A percentile compares a stretch with the other conserved stretches of the same genome.
Evolutionary conservation across 768 basidiomycete genomes (phyloP).

Genomic region (Leccinum truebloodii): DNA sequence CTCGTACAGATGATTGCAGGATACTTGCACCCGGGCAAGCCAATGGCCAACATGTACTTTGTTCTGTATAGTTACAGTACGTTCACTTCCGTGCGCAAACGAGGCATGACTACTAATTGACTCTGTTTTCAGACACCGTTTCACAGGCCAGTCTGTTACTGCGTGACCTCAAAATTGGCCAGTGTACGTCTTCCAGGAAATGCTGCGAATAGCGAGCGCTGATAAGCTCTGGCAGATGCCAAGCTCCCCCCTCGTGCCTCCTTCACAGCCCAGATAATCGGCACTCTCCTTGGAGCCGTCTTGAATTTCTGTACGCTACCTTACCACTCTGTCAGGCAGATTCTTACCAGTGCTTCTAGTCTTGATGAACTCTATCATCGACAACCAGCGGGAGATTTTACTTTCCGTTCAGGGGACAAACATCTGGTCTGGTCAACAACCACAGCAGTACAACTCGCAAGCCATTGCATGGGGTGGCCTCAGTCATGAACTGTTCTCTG

Average conservation of each 20-base stretch:
- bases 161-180: conserved; percentile 53
- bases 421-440: conserved; percentile 35
- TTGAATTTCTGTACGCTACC: conserved; percentile 43
- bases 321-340: background rate
- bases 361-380: conserved; percentile 61
- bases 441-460: conserved; percentile 32
- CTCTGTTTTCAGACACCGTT: conserved; percentile 43
- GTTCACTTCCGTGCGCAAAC: conserved; percentile 3
- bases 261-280: conserved; percentile 58
- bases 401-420: conserved; percentile 55
- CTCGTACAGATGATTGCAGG: conserved; percentile 40
- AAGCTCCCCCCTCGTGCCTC: conserved; percentile 67
- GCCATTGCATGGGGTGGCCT: conserved; percentile 44
- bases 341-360: conserved; percentile 38
- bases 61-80: conserved; percentile 49
- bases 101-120: conserved; percentile 11
- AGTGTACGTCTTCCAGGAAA: conserved; percentile 15
- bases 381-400: conserved; percentile 49
- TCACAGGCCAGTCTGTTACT: conserved; percentile 53
- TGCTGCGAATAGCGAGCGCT: conserved; percentile 38
- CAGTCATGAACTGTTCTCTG: conserved; percentile 35
- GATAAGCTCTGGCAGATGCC: conserved; percentile 24
- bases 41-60: conserved; percentile 47
- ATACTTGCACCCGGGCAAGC: conserved; percentile 37
- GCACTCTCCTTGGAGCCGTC: conserved; percentile 54